Percentiles rank a stretch among this genome's conserved stretches.
Evolutionary conservation across 1,284 basidiomycete genomes (phyloP).

Genomic region (Pseudozyma sp.): DNA sequence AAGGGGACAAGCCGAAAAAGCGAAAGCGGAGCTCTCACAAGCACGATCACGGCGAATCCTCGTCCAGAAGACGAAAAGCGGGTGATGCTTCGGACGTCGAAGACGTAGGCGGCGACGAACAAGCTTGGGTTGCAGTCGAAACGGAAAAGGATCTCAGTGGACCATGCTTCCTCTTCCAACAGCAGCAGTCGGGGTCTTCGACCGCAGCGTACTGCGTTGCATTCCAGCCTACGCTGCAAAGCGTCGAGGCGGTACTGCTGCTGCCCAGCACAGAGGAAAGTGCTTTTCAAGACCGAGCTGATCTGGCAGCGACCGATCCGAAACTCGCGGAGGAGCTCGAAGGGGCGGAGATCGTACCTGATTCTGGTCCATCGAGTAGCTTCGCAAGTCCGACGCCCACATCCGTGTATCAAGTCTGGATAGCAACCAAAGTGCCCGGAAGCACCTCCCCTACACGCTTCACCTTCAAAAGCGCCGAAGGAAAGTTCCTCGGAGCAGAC

Average conservation of each 20-base stretch:
- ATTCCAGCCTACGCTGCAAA: constrained; percentile 42
- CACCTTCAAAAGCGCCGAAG: constrained; percentile 59
- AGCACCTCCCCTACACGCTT: constrained; percentile 33
- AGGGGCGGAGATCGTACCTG: constrained; percentile 35
- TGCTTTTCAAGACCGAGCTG: constrained; percentile 8
- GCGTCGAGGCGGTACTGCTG: constrained; percentile 28
- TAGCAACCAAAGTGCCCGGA: constrained; percentile 47
- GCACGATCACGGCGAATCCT: constrained; percentile 11
- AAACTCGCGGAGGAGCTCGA: constrained; percentile 38
- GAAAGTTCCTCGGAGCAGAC: constrained; percentile 57
- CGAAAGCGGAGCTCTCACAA: constrained; percentile 27
- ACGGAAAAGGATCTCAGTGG: constrained; percentile 38
- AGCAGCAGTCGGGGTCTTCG: not conserved
- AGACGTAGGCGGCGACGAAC: constrained; percentile 55
- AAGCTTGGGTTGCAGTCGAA: constrained; percentile 54
- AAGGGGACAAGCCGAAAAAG: constrained; percentile 50
- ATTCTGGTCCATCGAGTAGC: not conserved
- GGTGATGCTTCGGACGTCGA: constrained; percentile 45
- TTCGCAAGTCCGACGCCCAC: constrained; percentile 27
- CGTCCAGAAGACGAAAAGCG: constrained; percentile 23
- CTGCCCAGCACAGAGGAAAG: constrained; percentile 12
- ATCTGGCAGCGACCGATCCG: constrained; percentile 27
- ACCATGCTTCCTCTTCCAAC: constrained; percentile 47
- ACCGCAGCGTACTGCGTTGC: constrained; percentile 19
- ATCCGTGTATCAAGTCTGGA: constrained; percentile 63